Base-by-base conservation (phyloP, 2,329 filamentous ascomycete species). In the Monosporascus sp. region DNA sequence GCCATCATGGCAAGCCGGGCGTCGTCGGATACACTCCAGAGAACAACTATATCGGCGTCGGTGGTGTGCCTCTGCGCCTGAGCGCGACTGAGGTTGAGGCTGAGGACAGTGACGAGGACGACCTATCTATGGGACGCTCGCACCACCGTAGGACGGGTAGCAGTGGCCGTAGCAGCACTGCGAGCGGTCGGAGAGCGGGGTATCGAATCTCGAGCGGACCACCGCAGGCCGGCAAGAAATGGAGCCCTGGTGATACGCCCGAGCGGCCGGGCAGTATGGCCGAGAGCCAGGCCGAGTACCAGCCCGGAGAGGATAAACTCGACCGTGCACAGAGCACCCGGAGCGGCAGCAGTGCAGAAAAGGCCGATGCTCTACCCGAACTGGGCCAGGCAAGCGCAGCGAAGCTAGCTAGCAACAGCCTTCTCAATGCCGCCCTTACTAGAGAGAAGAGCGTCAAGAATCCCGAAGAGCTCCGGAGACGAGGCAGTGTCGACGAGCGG, bases 51-150 rank as follows among this genome's bases (percentile, higher is more conserved):
- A 88, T 84, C 41, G 84, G 83, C 41, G 82, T 87, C 1, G 83
- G 86, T 41, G 91, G 91, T 51, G 92, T 97, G 40, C 94, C 94
- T 2, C 84, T 97, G 72, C 86, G 94, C 44, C 78, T 99, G 57
- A 96, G 90, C 68, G 93, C 94, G n/a, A 95, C 89, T 49, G 94
- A 99, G 70, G 89, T 97, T 15, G 91, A 96, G 64, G 91, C 89
- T 60, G 91, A 87, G 60, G 90, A 92, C 63, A 90, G 86, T 66
- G 89, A 91, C 50, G 87, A 90, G 45, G 88, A 90, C 48, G 85
- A 87, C 43, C 59, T 73, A 37, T 67, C 70, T 49, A 66, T 69
- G 61, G 70, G 74, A 60, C 78, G 76, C 55, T 63, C 79, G 72
- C 78, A 85, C 59, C 88, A 92, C 71, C 83, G 84, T 57, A 78